phyloP scores from a whole-genome alignment of 257 asterid species.

The Rubia yunnanensis region DNA sequence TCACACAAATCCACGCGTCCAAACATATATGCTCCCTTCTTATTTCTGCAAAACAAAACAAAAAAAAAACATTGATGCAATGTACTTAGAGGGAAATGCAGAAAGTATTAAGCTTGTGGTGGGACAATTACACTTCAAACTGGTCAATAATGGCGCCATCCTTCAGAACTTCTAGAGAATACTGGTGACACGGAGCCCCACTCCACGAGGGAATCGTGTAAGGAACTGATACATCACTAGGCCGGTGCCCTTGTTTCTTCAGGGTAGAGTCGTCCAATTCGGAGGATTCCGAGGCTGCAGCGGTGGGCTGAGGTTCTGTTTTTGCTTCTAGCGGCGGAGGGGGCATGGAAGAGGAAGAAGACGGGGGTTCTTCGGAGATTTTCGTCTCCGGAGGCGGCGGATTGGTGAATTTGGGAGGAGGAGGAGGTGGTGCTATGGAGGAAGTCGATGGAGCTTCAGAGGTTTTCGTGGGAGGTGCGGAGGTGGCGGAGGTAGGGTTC shows the following conservation, averaged over 20 bases:
- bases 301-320: constrained; percentile 11
- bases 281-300: constrained; percentile 20
- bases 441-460: constrained; percentile 25
- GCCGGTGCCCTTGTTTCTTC: constrained; percentile 24
- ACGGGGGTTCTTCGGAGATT: neutral
- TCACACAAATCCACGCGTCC: constrained; percentile 96
- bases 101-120: neutral
- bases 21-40: constrained; percentile 97
- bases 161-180: constrained; percentile 70
- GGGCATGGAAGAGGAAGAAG: neutral
- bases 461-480: constrained; percentile 7
- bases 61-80: neutral
- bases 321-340: constrained; percentile 19
- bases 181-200: constrained; percentile 56
- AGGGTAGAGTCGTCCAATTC: constrained; percentile 12
- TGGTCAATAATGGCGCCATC: constrained; percentile 70
- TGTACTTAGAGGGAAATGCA: neutral
- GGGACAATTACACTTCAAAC: constrained; percentile 57
- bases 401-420: constrained; percentile 27
- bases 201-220: constrained; percentile 80
- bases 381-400: constrained; percentile 19
- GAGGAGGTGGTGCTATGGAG: constrained; percentile 45
- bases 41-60: constrained; percentile 36
- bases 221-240: constrained; percentile 39
- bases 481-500: constrained; percentile 23